A percentile compares a stretch with the other conserved stretches of the same genome.
Evolutionary conservation across 805 yeast species (phyloP).

Genomic region (Cyberlindnera galapagoensis): DNA sequence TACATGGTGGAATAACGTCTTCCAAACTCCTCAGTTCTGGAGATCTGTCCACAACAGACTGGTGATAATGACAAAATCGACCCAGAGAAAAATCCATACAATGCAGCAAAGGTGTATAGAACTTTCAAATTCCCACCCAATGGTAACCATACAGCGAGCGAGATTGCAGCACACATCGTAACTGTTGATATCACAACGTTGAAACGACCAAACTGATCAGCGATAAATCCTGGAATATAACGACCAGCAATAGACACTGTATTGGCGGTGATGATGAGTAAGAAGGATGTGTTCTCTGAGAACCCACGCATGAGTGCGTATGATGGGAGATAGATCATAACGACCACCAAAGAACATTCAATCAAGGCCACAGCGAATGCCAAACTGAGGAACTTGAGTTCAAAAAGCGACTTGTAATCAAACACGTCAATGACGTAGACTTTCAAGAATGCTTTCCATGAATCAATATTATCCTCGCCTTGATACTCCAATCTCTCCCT

Average conservation of each 20-base stretch:
- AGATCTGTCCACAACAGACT: conserved; percentile 53
- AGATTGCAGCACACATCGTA: conserved; percentile 26
- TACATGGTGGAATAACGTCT: conserved; percentile 52
- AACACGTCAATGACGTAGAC: conserved; percentile 19
- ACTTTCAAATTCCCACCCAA: conserved; percentile 29
- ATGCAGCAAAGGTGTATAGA: conserved; percentile 36
- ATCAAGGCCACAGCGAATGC: conserved; percentile 38
- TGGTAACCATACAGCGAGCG: conserved; percentile 35
- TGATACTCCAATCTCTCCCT: conserved; percentile 27
- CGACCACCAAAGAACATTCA: conserved; percentile 40
- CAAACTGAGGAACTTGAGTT: conserved; percentile 38
- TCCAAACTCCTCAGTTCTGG: conserved; percentile 46
- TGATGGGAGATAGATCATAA: conserved; percentile 45
- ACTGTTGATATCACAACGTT: conserved; percentile 42
- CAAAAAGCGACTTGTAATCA: conserved; percentile 35
- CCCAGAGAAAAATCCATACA: conserved; percentile 49
- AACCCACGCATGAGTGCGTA: conserved; percentile 42
- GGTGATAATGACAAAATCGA: conserved; percentile 51
- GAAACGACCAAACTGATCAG: conserved; percentile 44
- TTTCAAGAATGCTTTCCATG: conserved; percentile 9
- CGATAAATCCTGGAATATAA: conserved; percentile 34
- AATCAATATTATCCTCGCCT: conserved; percentile 7
- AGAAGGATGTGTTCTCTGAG: conserved; percentile 31
- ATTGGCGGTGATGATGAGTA: conserved; percentile 40
- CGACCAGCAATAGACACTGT: conserved; percentile 37